Evolutionary conservation across 2,329 filamentous ascomycete genomes (phyloP), one percentile per base, ranked within the genome.

Genomic region (Harringtonia lauricola): DNA sequence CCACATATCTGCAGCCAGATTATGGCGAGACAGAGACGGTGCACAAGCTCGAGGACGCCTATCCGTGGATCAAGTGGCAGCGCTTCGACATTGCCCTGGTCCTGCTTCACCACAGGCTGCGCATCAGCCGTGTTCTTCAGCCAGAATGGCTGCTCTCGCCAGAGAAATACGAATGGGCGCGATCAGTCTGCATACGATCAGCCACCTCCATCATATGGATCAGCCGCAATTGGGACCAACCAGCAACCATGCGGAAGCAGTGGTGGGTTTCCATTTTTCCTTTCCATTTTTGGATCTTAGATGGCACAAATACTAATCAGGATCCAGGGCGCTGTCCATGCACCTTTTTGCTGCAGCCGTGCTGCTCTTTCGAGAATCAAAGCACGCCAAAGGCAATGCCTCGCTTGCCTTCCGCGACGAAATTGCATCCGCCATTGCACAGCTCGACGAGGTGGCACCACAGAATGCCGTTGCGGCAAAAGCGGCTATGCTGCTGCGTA

Each of bases 41-140:
- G 15, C 8, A 10, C 34, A 14, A 26, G 31, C 34, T 37, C 13
- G 34, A 36, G 17, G 15, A 15, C 9, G 22, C 22, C 10, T n/a
- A 43, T 13, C 41, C 41, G 8, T 43, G 26, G 24, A 26, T 43
- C 26, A n/a, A n/a, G 24, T 43, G 41, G 41, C 41, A 43, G 35
- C 24, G 35, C 14, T 31, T 37, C 14, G 35, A 31, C 26, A 31
- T 43, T 12, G 24, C 41, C 18, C 18, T 43, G 3, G 35, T 43
- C 10, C 41, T 43, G 17, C 35, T 43, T 15, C 26, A 43, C 34
- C 35, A n/a, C 6, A 24, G 41, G 10, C 26, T 43, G 18, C 18
- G 28, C n/a, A 31, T n/a, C 26, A 36, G 33, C 35, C 31, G 26
- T 15, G 24, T 38, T 5, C 35, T 43, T 18, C 41, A 31, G 41